Evolutionary conservation across 371 early-diverging fungal genomes (phyloP).

Genomic region (Blakeslea trispora): DNA sequence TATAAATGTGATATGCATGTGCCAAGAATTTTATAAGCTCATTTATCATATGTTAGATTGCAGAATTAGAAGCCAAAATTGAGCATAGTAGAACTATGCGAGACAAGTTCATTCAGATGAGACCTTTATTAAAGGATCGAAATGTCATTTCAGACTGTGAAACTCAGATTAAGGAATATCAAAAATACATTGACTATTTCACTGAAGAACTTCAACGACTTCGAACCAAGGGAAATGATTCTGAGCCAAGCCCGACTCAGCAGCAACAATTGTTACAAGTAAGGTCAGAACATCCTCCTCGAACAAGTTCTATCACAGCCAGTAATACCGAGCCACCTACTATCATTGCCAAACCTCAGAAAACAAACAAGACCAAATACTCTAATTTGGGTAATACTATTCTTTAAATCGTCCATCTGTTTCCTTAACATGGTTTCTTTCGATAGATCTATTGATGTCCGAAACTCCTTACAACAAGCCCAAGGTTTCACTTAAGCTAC

Average conservation of each 20-base stretch:
- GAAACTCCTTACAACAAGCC: conserved; percentile 79
- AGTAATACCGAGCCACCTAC: conserved; percentile 6
- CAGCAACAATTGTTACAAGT: neutral
- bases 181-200: conserved; percentile 83
- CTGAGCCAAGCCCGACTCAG: conserved; percentile 18
- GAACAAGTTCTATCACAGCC: conserved; percentile 29
- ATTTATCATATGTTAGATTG: conserved; percentile 40
- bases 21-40: neutral
- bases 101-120: conserved; percentile 71
- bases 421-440: conserved; percentile 16
- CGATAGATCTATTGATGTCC: conserved; percentile 74
- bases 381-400: conserved; percentile 54
- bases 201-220: conserved; percentile 68
- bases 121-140: conserved; percentile 66
- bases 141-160: conserved; percentile 79
- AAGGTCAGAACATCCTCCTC: conserved; percentile 22
- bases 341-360: conserved; percentile 3
- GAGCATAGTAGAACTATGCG: conserved; percentile 68
- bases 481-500: conserved; percentile 85
- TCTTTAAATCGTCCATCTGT: too few relatives aligned
- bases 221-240: conserved; percentile 39
- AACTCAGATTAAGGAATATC: conserved; percentile 73
- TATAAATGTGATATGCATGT: neutral
- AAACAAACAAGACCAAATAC: conserved; percentile 37
- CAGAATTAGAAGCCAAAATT: conserved; percentile 57